Evolutionary conservation across 2,329 filamentous ascomycete genomes (phyloP).

Genomic region (Pseudogymnoascus sp.): DNA sequence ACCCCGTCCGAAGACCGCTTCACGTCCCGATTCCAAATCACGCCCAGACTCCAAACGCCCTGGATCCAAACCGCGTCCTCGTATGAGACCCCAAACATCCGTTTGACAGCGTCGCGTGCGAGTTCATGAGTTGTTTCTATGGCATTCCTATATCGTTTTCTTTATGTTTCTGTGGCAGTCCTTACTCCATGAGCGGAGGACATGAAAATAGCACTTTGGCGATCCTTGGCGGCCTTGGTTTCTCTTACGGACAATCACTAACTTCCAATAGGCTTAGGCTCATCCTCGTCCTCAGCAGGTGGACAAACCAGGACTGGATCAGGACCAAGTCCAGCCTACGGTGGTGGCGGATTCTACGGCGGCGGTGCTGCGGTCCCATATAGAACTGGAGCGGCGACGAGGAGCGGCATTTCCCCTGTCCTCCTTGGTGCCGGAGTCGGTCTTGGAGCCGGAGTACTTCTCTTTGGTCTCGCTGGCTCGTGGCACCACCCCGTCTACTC

Average conservation of each 20-base stretch:
- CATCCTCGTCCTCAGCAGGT: slow-evolving; percentile 34
- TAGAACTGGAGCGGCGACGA: slow-evolving; percentile 43
- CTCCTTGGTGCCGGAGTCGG: slow-evolving; percentile 45
- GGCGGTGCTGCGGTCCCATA: slow-evolving; percentile 61
- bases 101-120: slow-evolving; percentile 8
- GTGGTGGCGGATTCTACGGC: slow-evolving; percentile 59
- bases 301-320: slow-evolving; percentile 52
- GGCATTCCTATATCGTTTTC: neutral
- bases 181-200: neutral
- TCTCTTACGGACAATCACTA: neutral
- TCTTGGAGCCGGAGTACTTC: slow-evolving; percentile 29
- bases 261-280: slow-evolving; percentile 18
- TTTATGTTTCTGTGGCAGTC: neutral
- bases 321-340: slow-evolving; percentile 51
- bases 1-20: neutral
- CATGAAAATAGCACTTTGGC: neutral
- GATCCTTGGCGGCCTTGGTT: neutral
- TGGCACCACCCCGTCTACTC: slow-evolving; percentile 61
- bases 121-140: neutral
- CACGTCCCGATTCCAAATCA: neutral
- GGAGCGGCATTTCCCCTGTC: slow-evolving; percentile 46
- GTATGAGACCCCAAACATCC: slow-evolving; percentile 13
- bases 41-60: slow-evolving; percentile 8
- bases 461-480: slow-evolving; percentile 39
- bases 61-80: slow-evolving; percentile 14